These are phyloP conservation scores for Didymella keratinophila DNA, from an alignment of 2,329 filamentous ascomycete species.

Conservation along the genomic window DNA sequence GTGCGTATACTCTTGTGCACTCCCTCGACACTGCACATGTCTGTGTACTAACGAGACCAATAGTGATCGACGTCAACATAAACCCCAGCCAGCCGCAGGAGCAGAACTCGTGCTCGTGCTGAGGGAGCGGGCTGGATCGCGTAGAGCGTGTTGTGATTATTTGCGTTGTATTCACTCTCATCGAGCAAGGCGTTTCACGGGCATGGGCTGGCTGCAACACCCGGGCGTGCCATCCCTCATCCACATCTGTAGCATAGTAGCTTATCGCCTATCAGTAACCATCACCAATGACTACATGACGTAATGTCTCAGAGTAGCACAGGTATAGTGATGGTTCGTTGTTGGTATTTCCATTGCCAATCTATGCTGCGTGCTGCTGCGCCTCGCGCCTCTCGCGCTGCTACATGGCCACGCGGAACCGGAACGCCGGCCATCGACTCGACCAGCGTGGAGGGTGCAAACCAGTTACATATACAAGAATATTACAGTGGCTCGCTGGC, in stretches of 20 bases:
- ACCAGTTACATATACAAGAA: slow-evolving; percentile 47
- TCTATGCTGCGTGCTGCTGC: neutral
- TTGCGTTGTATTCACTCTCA: slow-evolving; percentile 43
- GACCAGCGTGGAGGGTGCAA: slow-evolving; percentile 26
- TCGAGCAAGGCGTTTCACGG: slow-evolving; percentile 52
- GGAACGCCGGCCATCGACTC: neutral
- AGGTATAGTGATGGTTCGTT: neutral
- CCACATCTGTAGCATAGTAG: slow-evolving; percentile 39
- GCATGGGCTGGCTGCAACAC: slow-evolving; percentile 20
- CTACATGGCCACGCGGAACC: no score
- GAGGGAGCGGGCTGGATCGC: slow-evolving; percentile 30
- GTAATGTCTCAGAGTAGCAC: slow-evolving; percentile 20
- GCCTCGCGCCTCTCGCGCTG: neutral
- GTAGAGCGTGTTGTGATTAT: slow-evolving; percentile 49
- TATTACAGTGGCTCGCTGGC: slow-evolving; percentile 41
- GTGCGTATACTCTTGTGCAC: slow-evolving; percentile 62
- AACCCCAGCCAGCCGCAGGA: slow-evolving; percentile 70
- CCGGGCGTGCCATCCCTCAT: neutral
- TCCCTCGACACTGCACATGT: neutral
- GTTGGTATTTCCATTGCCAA: neutral
- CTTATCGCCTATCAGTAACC: neutral
- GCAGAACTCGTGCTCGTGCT: slow-evolving; percentile 60
- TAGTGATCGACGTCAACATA: slow-evolving; percentile 94
- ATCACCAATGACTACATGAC: slow-evolving; percentile 22
- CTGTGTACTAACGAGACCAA: slow-evolving; percentile 33